Evolutionary conservation across 1,284 basidiomycete species (phyloP).

Genomic region (Malassezia sp.): DNA sequence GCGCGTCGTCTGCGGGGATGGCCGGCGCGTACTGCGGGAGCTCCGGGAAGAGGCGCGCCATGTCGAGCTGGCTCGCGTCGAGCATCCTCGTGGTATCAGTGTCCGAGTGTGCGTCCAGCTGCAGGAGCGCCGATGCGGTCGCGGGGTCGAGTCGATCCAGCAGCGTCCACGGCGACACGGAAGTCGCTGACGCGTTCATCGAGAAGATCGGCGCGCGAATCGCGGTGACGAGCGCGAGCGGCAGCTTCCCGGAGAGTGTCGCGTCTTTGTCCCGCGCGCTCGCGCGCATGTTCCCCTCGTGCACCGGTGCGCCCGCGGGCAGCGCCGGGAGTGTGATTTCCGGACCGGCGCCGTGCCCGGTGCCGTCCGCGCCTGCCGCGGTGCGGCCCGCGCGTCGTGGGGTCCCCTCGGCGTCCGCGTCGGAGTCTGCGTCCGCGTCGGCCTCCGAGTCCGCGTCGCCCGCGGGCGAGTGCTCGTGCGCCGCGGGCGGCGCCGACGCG

Average conservation of each 20-base stretch:
- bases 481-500: not conserved
- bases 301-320: too few relatives aligned
- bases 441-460: slow-evolving; percentile 18
- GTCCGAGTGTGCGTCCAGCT: slow-evolving; percentile 23
- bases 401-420: slow-evolving; percentile 12
- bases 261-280: slow-evolving; percentile 21
- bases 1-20: slow-evolving; percentile 16
- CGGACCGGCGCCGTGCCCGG: too few relatives aligned
- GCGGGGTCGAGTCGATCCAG: slow-evolving; percentile 30
- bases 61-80: slow-evolving; percentile 22
- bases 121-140: slow-evolving; percentile 28
- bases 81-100: slow-evolving; percentile 22
- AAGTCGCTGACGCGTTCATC: slow-evolving; percentile 28
- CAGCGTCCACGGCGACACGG: slow-evolving; percentile 31
- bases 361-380: not conserved
- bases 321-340: too few relatives aligned
- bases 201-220: slow-evolving; percentile 41
- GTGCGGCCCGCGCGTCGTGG: not conserved
- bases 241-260: slow-evolving; percentile 33
- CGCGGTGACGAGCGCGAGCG: slow-evolving; percentile 29
- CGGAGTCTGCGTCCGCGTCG: slow-evolving; percentile 18
- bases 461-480: not conserved
- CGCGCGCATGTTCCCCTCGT: too few relatives aligned
- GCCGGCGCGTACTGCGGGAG: slow-evolving; percentile 48
- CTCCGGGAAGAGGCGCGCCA: slow-evolving; percentile 50